Evolutionary conservation across 2,329 filamentous ascomycete species (phyloP).

Genomic region (Phaeosphaeria sp.): DNA sequence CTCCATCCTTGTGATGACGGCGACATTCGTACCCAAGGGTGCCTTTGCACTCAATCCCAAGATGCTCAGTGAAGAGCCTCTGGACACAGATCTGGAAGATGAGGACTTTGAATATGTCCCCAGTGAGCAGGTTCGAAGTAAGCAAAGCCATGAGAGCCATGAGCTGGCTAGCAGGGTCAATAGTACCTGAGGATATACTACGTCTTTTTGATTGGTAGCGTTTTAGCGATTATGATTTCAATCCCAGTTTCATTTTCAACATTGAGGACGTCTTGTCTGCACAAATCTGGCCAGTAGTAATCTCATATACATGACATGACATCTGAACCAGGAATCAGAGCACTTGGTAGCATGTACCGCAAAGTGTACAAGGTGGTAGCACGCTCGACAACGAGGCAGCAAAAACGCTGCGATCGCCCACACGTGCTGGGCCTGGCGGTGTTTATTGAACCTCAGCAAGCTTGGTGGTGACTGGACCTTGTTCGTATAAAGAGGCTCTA

Average conservation of each 20-base stretch:
- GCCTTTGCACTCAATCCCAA: constrained; percentile 54
- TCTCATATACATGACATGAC: too few species aligned
- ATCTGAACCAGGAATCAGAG: too few species aligned
- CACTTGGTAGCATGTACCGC: too few species aligned
- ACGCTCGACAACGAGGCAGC: too few species aligned
- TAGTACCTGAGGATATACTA: constrained; percentile 5
- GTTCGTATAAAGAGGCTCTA: constrained; percentile 1
- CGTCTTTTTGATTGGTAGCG: constrained; percentile 1
- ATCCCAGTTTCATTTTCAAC: too few species aligned
- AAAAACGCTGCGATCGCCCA: not conserved
- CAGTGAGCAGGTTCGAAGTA: constrained; percentile 20
- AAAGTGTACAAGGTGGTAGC: too few species aligned
- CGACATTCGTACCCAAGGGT: constrained; percentile 57
- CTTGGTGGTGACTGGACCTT: not conserved
- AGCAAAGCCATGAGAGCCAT: constrained; percentile 29
- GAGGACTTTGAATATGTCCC: constrained; percentile 34
- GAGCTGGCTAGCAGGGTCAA: constrained; percentile 29
- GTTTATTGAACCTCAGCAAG: constrained; percentile 12
- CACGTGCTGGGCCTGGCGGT: constrained; percentile 13
- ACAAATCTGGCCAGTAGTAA: too few species aligned
- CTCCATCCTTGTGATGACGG: constrained; percentile 49
- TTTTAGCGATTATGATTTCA: constrained; percentile 11
- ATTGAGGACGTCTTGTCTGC: too few species aligned
- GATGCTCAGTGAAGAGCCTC: constrained; percentile 48
- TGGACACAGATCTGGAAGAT: constrained; percentile 44